Evolutionary conservation across 306 rosid genomes (phyloP), one percentile per base, ranked within the genome.

Genomic region (Casuarina cunninghamiana): DNA sequence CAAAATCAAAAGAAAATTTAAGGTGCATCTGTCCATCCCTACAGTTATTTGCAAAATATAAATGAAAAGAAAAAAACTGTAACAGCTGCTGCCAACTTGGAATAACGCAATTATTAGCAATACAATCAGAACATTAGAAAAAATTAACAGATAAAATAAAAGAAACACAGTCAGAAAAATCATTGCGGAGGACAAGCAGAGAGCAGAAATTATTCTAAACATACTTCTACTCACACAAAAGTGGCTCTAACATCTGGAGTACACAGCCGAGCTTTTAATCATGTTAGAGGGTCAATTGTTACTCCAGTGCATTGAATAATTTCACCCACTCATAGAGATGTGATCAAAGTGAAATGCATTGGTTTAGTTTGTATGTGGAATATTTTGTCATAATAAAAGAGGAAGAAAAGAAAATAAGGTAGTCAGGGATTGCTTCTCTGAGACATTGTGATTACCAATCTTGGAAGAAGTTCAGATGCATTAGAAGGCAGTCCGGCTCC

Each of bases 401-500:
- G 50, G 55, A 54, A 58, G 73, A 69, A 19, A 73, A 57, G 53
- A 75, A 9, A 50, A 80, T 37, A 39, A 61, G 75, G 80, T 69
- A 73, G 72, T 21, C 35, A 41, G n/a, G 39, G 16, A 77, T 15
- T 61, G 67, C 44, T 50, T 69, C 63, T 71, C 65, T 78, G 16
- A 75, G 48, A 61, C 61, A 81, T 75, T n/a, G 60, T 72, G 54
- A 68, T 78, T 93, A 95, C 99, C 97, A 95, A 72, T 79, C 90
- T 86, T 48, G 89, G 85, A 66, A 95, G 96, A 87, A 95, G 94
- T 71, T 90, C 88, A 5, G 88, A 87, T 71, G 96, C 93, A 93
- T 95, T 81, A 69, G 89, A 77, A 44, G 97, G 96, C 73, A 91
- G 84, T 69, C 99, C 99, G 42, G 84, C 91, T 85, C 99, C 99